Evolutionary conservation across 2,329 filamentous ascomycete genomes (phyloP).

Genomic region (Byssoonygena ceratinophila): DNA sequence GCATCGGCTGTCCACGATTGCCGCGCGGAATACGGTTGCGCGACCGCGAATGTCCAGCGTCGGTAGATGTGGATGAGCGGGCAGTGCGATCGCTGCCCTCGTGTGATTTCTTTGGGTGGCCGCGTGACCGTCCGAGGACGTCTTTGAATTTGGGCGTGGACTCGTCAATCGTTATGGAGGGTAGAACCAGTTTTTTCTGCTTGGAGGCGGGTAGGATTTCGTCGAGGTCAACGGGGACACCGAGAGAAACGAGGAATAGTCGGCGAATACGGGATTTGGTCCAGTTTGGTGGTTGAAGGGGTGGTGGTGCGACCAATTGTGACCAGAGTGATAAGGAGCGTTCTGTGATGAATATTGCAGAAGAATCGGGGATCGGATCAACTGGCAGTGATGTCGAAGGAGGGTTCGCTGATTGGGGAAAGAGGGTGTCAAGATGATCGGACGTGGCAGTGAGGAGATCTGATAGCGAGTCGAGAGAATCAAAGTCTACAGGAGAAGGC

Average conservation of each 20-base stretch:
- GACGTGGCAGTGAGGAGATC: slow-evolving; percentile 33
- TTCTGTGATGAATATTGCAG: slow-evolving; percentile 66
- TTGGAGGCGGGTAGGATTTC: slow-evolving; percentile 95
- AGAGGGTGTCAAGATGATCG: slow-evolving; percentile 35
- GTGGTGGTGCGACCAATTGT: slow-evolving; percentile 86
- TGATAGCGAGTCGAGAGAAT: slow-evolving; percentile 39
- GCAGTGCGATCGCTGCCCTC: slow-evolving; percentile 10
- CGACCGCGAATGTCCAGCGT: slow-evolving; percentile 24
- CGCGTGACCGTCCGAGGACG: slow-evolving; percentile 21
- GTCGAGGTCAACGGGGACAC: slow-evolving; percentile 90
- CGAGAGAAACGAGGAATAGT: slow-evolving; percentile 87
- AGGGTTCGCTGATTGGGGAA: slow-evolving; percentile 33
- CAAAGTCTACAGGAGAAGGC: slow-evolving; percentile 43
- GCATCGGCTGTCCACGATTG: slow-evolving; percentile 48
- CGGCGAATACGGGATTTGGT: slow-evolving; percentile 89
- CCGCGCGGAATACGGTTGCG: slow-evolving; percentile 24
- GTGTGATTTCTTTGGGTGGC: slow-evolving; percentile 15
- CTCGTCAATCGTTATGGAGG: slow-evolving; percentile 55
- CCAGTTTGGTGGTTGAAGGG: slow-evolving; percentile 93
- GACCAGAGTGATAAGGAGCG: slow-evolving; percentile 89
- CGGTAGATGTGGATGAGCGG: slow-evolving; percentile 20
- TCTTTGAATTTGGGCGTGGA: slow-evolving; percentile 44
- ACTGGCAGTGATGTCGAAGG: slow-evolving; percentile 27
- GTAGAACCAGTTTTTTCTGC: slow-evolving; percentile 92
- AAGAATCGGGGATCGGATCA: slow-evolving; percentile 34